Evolutionary conservation across 352 stramenopile species (phyloP).

Genomic region (Phytophthora podocarpi): DNA sequence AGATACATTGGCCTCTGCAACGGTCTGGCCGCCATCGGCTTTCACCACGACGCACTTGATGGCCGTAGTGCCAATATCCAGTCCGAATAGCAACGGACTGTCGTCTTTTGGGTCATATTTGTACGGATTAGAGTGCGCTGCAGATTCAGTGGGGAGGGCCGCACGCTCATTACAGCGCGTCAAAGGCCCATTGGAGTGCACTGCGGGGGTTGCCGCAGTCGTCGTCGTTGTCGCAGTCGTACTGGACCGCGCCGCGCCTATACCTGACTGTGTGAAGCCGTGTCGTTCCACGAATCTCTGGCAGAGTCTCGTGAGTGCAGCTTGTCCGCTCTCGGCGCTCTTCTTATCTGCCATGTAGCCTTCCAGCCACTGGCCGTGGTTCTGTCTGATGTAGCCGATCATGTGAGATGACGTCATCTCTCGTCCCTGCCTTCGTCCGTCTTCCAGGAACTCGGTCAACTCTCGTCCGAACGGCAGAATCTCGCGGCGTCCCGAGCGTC

Average conservation of each 20-base stretch:
- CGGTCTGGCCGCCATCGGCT: constrained; percentile 22
- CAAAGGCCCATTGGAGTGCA: neutral
- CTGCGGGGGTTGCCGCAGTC: neutral
- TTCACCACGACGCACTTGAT: constrained; percentile 77
- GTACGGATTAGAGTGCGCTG: neutral
- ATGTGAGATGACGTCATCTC: constrained; percentile 53
- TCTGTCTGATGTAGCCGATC: constrained; percentile 45
- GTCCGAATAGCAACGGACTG: constrained; percentile 45
- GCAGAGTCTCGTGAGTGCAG: constrained; percentile 41
- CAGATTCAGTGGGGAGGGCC: neutral
- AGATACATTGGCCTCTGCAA: constrained; percentile 41
- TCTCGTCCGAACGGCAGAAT: constrained; percentile 43
- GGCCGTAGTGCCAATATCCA: constrained; percentile 81
- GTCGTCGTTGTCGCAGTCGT: neutral
- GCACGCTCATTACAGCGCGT: neutral
- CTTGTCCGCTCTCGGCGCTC: constrained; percentile 49
- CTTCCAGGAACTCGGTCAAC: constrained; percentile 35
- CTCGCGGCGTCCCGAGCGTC: constrained; percentile 43
- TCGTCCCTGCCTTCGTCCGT: constrained; percentile 20
- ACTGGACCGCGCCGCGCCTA: neutral
- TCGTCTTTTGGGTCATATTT: constrained; percentile 22
- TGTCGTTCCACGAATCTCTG: constrained; percentile 47
- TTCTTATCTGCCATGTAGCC: constrained; percentile 45
- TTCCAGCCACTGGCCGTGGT: constrained; percentile 41
- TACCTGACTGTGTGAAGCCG: constrained; percentile 26